phyloP scores from a whole-genome alignment of 371 early-diverging fungal species.

The Cokeromyces recurvatus region DNA sequence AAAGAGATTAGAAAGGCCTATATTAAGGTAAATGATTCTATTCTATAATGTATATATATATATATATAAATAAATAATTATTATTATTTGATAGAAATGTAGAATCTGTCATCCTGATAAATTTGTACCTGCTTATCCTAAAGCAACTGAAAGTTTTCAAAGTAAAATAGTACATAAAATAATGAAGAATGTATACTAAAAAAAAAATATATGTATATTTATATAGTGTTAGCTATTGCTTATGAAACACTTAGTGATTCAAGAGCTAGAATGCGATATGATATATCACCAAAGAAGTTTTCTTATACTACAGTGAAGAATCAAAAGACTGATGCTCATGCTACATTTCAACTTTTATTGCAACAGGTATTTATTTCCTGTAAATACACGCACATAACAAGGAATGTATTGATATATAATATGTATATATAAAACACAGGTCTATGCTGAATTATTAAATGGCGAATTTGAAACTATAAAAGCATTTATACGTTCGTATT shows the following conservation, averaged over 20 bases:
- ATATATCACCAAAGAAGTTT: slow-evolving; percentile 19
- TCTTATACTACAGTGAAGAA: background rate
- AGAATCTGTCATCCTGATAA: slow-evolving; percentile 46
- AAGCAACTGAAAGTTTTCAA: slow-evolving; percentile 37
- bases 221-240: slow-evolving; percentile 50
- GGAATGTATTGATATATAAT: too few relatives aligned
- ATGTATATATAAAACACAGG: too few relatives aligned
- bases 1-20: slow-evolving; percentile 44
- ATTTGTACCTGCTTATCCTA: slow-evolving; percentile 27
- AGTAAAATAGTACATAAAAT: slow-evolving; percentile 14
- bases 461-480: slow-evolving; percentile 65
- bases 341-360: slow-evolving; percentile 53
- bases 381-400: too few relatives aligned
- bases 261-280: slow-evolving; percentile 49
- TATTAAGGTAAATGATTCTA: slow-evolving; percentile 32
- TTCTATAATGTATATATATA: too few relatives aligned
- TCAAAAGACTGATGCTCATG: slow-evolving; percentile 21
- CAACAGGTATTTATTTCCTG: slow-evolving; percentile 38
- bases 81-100: slow-evolving; percentile 22
- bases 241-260: slow-evolving; percentile 63
- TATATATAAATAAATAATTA: background rate
- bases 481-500: slow-evolving; percentile 57
- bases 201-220: background rate
- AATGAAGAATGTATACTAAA: background rate
- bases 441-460: slow-evolving; percentile 64